Conservation (phyloP, 169 alveolate genomes). For the Plasmodium reichenowi region DNA sequence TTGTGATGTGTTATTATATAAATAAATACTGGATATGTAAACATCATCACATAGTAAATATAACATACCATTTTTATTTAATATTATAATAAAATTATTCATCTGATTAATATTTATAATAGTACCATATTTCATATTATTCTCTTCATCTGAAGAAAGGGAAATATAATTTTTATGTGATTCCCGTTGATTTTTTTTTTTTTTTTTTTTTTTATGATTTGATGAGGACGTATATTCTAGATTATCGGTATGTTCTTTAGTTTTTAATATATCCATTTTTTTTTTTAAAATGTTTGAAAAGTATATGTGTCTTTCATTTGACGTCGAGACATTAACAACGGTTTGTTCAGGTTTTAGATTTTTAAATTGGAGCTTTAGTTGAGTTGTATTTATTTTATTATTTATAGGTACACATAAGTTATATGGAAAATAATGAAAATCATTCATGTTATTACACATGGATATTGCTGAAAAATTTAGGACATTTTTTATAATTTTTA, state of each 20-base stretch:
- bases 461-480: conserved; percentile 51
- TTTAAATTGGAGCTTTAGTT: conserved; percentile 18
- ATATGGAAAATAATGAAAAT: conserved; percentile 44
- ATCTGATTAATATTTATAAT: conserved; percentile 51
- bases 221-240: background rate
- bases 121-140: background rate
- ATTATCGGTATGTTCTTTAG: background rate
- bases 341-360: conserved; percentile 1
- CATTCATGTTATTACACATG: conserved; percentile 29
- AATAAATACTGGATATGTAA: conserved; percentile 42
- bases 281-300: conserved; percentile 4
- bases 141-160: background rate
- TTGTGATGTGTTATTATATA: conserved; percentile 28
- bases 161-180: background rate
- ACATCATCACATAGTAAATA: conserved; percentile 62
- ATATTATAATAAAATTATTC: conserved; percentile 49
- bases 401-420: conserved; percentile 54
- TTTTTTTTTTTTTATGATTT: background rate
- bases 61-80: conserved; percentile 57
- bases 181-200: background rate
- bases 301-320: background rate
- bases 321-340: conserved; percentile 39
- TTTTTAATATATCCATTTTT: conserved; percentile 31
- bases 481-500: conserved; percentile 65
- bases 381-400: conserved; percentile 54